phyloP scores from a whole-genome alignment of 345 rosid species.

The Chamaenerion angustifolium region DNA sequence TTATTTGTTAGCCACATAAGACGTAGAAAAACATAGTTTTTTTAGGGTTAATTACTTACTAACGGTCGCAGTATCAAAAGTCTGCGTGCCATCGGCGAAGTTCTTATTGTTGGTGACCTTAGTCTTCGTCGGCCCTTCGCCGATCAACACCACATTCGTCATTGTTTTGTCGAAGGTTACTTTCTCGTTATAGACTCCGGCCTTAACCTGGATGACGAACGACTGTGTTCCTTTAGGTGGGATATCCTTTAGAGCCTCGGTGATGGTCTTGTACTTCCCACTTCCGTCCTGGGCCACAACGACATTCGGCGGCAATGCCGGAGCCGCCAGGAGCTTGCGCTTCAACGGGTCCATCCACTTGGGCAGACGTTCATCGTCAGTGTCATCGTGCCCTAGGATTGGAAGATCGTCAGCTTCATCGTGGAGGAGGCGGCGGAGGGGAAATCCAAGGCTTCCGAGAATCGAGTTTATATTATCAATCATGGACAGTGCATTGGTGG shows the following conservation, averaged over 20 bases:
- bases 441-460: constrained; percentile 4
- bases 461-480: constrained; percentile 13
- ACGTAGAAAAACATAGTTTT: not conserved
- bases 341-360: constrained; percentile 13
- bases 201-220: constrained; percentile 20
- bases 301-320: constrained; percentile 11
- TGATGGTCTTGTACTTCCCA: constrained; percentile 21
- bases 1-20: too few species aligned
- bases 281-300: constrained; percentile 31
- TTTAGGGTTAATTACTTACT: constrained; percentile 10
- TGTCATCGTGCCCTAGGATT: constrained; percentile 3
- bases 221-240: constrained; percentile 6
- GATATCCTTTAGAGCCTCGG: constrained; percentile 10
- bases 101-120: constrained; percentile 14
- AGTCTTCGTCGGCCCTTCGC: constrained; percentile 26
- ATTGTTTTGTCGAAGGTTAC: constrained; percentile 9
- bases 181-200: constrained; percentile 19
- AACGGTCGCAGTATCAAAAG: constrained; percentile 21
- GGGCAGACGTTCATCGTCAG: constrained; percentile 3
- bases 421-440: constrained; percentile 11
- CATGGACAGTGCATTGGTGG: constrained; percentile 25
- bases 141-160: constrained; percentile 13
- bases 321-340: constrained; percentile 12
- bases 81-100: constrained; percentile 16
- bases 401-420: not conserved